Percentiles rank a stretch among this genome's conserved stretches.
These are phyloP conservation scores for Aspergillus conjunctus DNA, from an alignment of 495 filamentous ascomycete species.

Conservation along the genomic window DNA sequence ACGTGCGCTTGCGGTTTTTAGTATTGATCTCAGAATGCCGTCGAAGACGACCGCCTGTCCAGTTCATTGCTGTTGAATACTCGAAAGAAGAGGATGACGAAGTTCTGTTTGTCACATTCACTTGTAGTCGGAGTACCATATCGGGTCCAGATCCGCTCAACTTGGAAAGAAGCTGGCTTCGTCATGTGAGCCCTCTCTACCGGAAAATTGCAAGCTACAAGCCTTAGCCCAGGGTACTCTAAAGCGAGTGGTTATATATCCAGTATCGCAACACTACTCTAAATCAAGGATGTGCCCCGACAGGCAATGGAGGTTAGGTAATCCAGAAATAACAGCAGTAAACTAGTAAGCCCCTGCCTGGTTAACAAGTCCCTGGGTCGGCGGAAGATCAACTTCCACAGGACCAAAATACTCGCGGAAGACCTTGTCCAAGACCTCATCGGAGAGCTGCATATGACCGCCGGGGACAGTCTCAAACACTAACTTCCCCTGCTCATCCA, in stretches of 20 bases:
- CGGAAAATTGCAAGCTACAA: too few species aligned
- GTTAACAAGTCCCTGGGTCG: slow-evolving; percentile 24
- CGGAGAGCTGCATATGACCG: slow-evolving; percentile 79
- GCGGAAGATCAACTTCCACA: slow-evolving; percentile 29
- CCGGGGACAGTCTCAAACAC: slow-evolving; percentile 71
- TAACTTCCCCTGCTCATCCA: slow-evolving; percentile 80
- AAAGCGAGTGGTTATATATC: too few species aligned
- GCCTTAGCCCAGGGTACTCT: too few species aligned
- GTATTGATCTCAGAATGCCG: slow-evolving; percentile 38
- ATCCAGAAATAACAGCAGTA: slow-evolving; percentile 1
- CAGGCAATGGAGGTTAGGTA: neutral
- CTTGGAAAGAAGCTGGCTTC: too few species aligned
- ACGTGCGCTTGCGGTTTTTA: slow-evolving; percentile 35
- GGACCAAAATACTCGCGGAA: slow-evolving; percentile 72
- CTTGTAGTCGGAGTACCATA: neutral
- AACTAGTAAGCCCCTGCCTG: slow-evolving; percentile 22
- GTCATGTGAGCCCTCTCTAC: too few species aligned
- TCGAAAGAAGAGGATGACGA: neutral
- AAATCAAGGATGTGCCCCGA: too few species aligned
- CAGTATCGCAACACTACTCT: too few species aligned
- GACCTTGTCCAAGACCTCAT: slow-evolving; percentile 62
- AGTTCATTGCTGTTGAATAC: slow-evolving; percentile 38
- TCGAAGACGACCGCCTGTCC: slow-evolving; percentile 48
- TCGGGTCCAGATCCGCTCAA: neutral
- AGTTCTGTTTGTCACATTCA: neutral